Evolutionary conservation across 352 stramenopile genomes (phyloP).

Genomic region (Aphanomyces euteiches): DNA sequence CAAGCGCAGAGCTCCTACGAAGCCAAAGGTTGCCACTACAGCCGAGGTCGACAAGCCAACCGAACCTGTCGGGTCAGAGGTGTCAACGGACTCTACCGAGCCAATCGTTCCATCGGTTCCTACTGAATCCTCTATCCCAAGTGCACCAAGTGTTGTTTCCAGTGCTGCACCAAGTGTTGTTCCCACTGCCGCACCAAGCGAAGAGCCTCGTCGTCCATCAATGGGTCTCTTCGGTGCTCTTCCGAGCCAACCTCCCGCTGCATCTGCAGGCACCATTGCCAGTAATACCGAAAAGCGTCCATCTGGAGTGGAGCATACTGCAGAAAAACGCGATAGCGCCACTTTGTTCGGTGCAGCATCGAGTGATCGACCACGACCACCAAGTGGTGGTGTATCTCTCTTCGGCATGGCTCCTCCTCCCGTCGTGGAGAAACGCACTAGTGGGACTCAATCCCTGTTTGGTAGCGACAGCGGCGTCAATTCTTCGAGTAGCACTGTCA

Average conservation of each 20-base stretch:
- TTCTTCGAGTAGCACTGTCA: neutral
- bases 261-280: neutral
- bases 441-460: too few species aligned
- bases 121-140: too few species aligned
- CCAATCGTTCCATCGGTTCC: neutral
- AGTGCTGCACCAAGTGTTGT: too few species aligned
- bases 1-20: slow-evolving; percentile 66
- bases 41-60: too few species aligned
- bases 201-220: slow-evolving; percentile 2
- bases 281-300: neutral
- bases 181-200: neutral
- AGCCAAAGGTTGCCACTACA: neutral
- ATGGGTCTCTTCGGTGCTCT: slow-evolving; percentile 14
- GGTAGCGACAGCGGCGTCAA: too few species aligned
- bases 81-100: neutral
- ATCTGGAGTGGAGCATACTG: neutral
- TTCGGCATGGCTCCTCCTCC: neutral
- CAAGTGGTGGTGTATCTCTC: neutral
- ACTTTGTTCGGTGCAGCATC: neutral
- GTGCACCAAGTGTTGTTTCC: too few species aligned
- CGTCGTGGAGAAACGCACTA: too few species aligned
- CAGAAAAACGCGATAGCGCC: neutral
- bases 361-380: neutral
- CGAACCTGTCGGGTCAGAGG: neutral
- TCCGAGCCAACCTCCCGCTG: slow-evolving; percentile 3